These are phyloP conservation scores for Phyllosticta ampelicida DNA, from an alignment of 2,329 filamentous ascomycete species.

Conservation along the genomic window DNA sequence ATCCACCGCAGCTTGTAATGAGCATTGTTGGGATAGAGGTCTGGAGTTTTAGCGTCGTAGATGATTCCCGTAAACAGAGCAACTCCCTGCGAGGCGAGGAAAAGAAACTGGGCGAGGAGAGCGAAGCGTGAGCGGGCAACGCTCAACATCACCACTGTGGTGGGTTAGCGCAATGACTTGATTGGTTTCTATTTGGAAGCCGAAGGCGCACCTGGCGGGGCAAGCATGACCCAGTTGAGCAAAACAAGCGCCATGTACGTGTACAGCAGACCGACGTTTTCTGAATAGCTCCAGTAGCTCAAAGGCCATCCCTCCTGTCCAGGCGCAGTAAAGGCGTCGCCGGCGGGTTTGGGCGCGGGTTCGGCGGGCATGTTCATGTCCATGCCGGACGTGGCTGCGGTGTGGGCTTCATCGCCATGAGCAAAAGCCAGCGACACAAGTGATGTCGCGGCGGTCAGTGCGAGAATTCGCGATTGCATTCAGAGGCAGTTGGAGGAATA, in stretches of 20 bases:
- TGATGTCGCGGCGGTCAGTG: constrained; percentile 25
- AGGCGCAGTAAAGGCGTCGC: constrained; percentile 9
- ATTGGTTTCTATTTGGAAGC: constrained; percentile 10
- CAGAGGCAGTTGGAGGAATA: neutral
- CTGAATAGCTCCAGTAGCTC: constrained; percentile 51
- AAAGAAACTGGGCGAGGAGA: constrained; percentile 53
- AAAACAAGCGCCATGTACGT: constrained; percentile 62
- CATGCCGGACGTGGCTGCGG: constrained; percentile 13
- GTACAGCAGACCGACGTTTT: constrained; percentile 48
- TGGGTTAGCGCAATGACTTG: constrained; percentile 11
- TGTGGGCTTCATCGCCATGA: constrained; percentile 28
- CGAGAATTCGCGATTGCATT: constrained; percentile 12
- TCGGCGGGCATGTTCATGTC: constrained; percentile 15
- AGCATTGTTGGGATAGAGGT: constrained; percentile 78
- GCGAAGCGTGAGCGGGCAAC: constrained; percentile 67
- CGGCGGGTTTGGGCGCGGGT: constrained; percentile 8
- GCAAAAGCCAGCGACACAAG: constrained; percentile 32
- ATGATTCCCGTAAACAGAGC: constrained; percentile 30
- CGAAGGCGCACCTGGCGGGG: constrained; percentile 55
- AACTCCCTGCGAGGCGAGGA: constrained; percentile 33
- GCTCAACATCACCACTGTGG: constrained; percentile 71
- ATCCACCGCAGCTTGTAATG: constrained; percentile 86
- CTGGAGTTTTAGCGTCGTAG: constrained; percentile 73
- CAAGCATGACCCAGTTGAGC: constrained; percentile 58
- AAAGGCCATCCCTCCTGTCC: constrained; percentile 20